Evolutionary conservation across 2,329 filamentous ascomycete genomes (phyloP).

Genomic region (Pyricularia sp.): DNA sequence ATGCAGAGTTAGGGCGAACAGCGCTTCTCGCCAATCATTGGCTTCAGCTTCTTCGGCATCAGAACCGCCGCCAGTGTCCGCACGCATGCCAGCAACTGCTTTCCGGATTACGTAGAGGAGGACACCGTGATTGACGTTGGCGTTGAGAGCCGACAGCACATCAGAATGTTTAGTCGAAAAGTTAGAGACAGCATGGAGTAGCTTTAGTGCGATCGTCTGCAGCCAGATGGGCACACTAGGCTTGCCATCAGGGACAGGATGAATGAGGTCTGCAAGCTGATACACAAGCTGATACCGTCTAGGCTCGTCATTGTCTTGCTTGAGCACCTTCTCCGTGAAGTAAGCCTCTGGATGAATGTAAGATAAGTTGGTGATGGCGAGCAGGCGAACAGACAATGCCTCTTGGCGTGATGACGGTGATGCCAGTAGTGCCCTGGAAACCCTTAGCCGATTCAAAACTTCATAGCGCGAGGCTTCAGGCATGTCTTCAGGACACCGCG

Average conservation of each 20-base stretch:
- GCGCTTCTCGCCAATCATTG: conserved; percentile 80
- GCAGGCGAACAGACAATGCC: conserved; percentile 65
- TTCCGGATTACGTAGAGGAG: conserved; percentile 88
- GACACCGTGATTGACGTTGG: conserved; percentile 92
- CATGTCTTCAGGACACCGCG: conserved; percentile 46
- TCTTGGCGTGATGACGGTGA: conserved; percentile 56
- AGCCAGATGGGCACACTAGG: conserved; percentile 55
- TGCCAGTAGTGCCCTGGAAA: conserved; percentile 64
- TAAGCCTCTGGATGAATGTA: conserved; percentile 73
- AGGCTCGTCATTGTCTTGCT: conserved; percentile 80
- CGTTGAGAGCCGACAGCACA: conserved; percentile 79
- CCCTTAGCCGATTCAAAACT: conserved; percentile 67
- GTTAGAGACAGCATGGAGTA: conserved; percentile 75
- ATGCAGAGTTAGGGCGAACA: conserved; percentile 78
- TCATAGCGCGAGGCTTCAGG: conserved; percentile 69
- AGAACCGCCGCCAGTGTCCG: conserved; percentile 27
- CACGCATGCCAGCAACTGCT: conserved; percentile 67
- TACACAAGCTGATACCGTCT: conserved; percentile 80
- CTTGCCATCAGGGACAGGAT: conserved; percentile 33
- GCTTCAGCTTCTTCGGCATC: conserved; percentile 50
- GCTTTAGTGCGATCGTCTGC: conserved; percentile 68
- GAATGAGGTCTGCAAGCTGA: conserved; percentile 83
- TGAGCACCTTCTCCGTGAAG: conserved; percentile 78
- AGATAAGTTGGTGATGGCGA: conserved; percentile 81
- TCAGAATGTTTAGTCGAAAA: conserved; percentile 67